phyloP scores from a whole-genome alignment of 2,329 filamentous ascomycete species.

The Mycocentrospora acerina region DNA sequence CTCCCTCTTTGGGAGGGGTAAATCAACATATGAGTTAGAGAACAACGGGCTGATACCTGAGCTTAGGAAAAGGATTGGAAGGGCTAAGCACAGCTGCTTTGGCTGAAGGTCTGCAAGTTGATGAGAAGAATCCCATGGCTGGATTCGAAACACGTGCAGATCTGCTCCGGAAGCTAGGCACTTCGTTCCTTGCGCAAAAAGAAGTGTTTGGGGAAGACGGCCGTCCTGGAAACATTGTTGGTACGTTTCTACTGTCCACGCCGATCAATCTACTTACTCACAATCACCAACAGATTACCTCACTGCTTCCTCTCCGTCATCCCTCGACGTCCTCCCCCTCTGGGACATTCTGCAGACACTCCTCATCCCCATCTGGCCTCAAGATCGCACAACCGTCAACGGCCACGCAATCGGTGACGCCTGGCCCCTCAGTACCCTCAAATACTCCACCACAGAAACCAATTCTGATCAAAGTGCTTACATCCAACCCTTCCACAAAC shows the following conservation, averaged over 20 bases:
- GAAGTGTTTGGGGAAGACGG: constrained; percentile 80
- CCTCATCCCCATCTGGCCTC: constrained; percentile 82
- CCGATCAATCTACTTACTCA: neutral
- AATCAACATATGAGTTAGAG: too few relatives aligned
- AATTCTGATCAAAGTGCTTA: constrained; percentile 60
- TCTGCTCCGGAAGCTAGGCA: constrained; percentile 71
- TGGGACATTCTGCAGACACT: constrained; percentile 89
- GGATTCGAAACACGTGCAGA: constrained; percentile 81
- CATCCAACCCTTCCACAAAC: constrained; percentile 85
- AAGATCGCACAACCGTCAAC: constrained; percentile 79
- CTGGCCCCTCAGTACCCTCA: constrained; percentile 83
- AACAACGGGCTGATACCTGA: neutral
- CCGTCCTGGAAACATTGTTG: constrained; percentile 87
- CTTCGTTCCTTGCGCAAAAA: constrained; percentile 68
- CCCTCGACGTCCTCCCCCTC: constrained; percentile 73
- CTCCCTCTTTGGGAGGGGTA: too few relatives aligned
- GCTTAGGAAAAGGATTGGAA: constrained; percentile 60
- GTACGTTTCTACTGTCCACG: constrained; percentile 51
- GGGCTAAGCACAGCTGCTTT: constrained; percentile 71
- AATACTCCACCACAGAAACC: constrained; percentile 42
- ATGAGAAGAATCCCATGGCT: constrained; percentile 69
- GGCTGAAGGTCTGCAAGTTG: constrained; percentile 78
- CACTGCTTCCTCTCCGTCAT: constrained; percentile 11
- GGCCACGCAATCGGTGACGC: constrained; percentile 85
- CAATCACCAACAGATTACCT: constrained; percentile 15